Base-by-base conservation (phyloP, 345 rosid species). In the Salix koriyanagi region DNA sequence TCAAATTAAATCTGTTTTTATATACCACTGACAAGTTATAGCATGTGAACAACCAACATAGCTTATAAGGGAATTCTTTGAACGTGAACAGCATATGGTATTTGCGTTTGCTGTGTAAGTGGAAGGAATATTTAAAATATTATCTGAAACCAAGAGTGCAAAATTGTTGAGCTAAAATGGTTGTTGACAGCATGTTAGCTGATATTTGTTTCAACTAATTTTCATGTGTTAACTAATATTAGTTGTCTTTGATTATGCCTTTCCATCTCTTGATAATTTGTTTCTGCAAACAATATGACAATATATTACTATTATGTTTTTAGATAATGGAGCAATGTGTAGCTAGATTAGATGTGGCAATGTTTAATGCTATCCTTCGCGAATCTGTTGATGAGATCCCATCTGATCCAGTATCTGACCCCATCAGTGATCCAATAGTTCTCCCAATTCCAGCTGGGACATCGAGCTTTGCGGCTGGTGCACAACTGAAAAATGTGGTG, bases 291-390 rank as follows among this genome's bases (percentile, higher is more conserved):
- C 50, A 44, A 44, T 44, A 58, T 37, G 52, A 9, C 39, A 71
- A 60, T 44, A 42, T 28, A n/a, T 52, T 60, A 67, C 4, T 39
- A 44, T 65, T 26, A 80, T 70, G 62, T 69, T 25, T 41, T 41
- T 79, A 95, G 99, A 86, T 95, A 83, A 95, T 95, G 99, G 96
- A 93, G 87, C 94, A 95, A 78, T 92, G 97, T 11, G 94, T 93
- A 83, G 89, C 93, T 77, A 86, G 99, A 77, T 80, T 96, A 81
- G 99, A 96, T 84, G 96, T 91, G 68, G 99, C 96, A 54, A 93
- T 93, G 93, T 93, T 96, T 90, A 96, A 93, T 85, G 99, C 99
- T 58, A 88, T 96, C 79, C 99, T 93, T 76, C 94, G 94, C 77
- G 99, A 93, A 75, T 90, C 96, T 71, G 89, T 72, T 76, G 94